Percentiles rank a stretch among this genome's conserved stretches.
Evolutionary conservation across 1,284 basidiomycete species (phyloP).

Genomic region (Prillingera fragicola): DNA sequence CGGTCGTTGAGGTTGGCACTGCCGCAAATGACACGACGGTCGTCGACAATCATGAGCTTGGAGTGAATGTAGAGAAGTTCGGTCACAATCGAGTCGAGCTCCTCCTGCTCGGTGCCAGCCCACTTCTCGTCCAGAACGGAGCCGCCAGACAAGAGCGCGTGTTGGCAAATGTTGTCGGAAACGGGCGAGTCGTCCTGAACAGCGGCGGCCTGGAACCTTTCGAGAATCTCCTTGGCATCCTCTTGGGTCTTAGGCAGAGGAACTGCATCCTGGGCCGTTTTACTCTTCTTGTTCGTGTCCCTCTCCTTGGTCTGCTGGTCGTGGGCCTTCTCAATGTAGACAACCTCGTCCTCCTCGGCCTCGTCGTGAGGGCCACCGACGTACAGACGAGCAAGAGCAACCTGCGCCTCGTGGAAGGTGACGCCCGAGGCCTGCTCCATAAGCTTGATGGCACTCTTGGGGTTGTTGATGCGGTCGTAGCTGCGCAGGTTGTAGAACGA

Average conservation of each 20-base stretch:
- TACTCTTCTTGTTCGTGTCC: constrained; percentile 45
- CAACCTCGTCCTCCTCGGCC: constrained; percentile 47
- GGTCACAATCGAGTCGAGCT: constrained; percentile 70
- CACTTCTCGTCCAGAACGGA: constrained; percentile 66
- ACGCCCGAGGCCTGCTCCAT: constrained; percentile 71
- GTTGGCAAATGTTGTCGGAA: constrained; percentile 57
- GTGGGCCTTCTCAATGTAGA: constrained; percentile 47
- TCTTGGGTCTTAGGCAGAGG: constrained; percentile 58
- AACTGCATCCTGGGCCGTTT: constrained; percentile 41
- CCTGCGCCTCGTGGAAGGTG: constrained; percentile 75
- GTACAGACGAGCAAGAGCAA: constrained; percentile 78
- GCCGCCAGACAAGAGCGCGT: constrained; percentile 61
- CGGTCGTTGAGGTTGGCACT: constrained; percentile 60
- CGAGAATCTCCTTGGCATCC: constrained; percentile 61
- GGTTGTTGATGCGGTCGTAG: constrained; percentile 87
- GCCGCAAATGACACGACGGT: constrained; percentile 65
- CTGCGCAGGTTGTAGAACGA: constrained; percentile 80
- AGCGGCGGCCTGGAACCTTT: constrained; percentile 63
- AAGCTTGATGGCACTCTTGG: constrained; percentile 55
- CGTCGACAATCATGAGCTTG: constrained; percentile 85
- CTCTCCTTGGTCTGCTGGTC: constrained; percentile 58
- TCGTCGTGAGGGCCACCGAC: constrained; percentile 49
- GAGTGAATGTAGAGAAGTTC: constrained; percentile 53
- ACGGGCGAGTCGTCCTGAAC: constrained; percentile 27
- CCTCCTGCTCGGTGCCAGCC: constrained; percentile 74